Base-by-base conservation (phyloP, 176 grass and related monocot genomes). In the Pharus latifolius region DNA sequence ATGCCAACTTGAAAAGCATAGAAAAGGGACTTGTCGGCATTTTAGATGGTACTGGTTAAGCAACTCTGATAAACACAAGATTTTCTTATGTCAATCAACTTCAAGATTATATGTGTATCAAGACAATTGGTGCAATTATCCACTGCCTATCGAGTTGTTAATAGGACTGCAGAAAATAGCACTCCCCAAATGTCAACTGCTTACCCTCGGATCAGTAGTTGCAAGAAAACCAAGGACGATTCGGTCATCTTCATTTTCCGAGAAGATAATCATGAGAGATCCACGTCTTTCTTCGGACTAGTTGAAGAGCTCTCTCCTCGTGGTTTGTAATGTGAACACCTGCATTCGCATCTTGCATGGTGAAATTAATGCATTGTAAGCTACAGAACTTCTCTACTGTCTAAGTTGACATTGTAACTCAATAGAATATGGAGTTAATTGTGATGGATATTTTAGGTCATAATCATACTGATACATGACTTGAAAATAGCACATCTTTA, bases 171-270 rank as follows among this genome's bases (percentile, higher is more conserved):
- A 52, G 15, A 64, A 85, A 80, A 48, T 11, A 25, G 56, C 46
- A 76, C 72, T 64, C 7, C 70, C 75, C 71, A 85, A 75, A 85
- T 65, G 77, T 85, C 71, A 80, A 80, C 64, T 80, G 72, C 69
- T 56, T 51, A 68, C 35, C 4, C 35, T 38, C 35, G n/a, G n/a
- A 38, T 9, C 35, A 26, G 55, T 75, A 64, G 56, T 48, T 32
- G 38, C n/a, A 29, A 80, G 56, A 49, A 80, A 80, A 75, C 38
- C 22, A 80, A 56, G 62, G 55, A 63, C 11, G 65, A 63, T 75
- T 69, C 11, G 70, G 70, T 75, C 76, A 48, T 37, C 45, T 22
- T 38, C 40, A 24, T 49, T 42, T 47, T 58, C 22, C 73, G 38
- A 65, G 67, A 69, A 58, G 53, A 65, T 58, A 49, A 57, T 65